Evolutionary conservation across 352 stramenopile species (phyloP), one percentile per base, ranked within the genome.

Genomic region (Pythium coloratum): DNA sequence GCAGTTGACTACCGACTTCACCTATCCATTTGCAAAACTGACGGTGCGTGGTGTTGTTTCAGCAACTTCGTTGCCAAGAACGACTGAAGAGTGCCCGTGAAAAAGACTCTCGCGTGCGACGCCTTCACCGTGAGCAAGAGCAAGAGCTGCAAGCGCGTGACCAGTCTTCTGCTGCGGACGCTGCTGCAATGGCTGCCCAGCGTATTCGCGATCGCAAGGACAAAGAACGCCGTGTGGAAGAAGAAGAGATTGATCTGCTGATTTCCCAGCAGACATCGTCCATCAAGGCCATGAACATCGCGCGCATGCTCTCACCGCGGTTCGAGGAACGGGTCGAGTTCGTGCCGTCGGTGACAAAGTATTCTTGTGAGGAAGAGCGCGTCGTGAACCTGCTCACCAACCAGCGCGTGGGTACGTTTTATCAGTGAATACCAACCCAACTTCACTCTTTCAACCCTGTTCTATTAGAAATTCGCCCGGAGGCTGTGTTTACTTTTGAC

Each of bases 281-380:
- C 1, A 81, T 94, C 36, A 81, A 87, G 47, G 83, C 85, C 1
- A 94, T 92, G 83, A 92, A 94, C 59, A 88, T 94, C 50, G 85
- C 81, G 7, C 77, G 85, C 8, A 89, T 91, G 85, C 62, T 93
- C 20, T 94, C 85, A 18, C 83, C 85, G 30, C 80, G 81, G 0
- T 92, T 91, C 50, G 71, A 85, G 59, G 81, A 94, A 71, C 70
- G 51, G 14, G 73, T 91, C n/a, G 47, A 67, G 28, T 92, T 88
- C 54, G 54, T 69, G 18, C 82, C 84, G 9, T 64, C 72, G 38
- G 73, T 94, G 10, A 53, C 69, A 10, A 80, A 76, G 55, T 74
- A 88, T 63, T 94, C 83, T 3, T 33, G 59, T 12, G 78, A 85
- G 40, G 82, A 94, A 16, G 76, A 82, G 50, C 81, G 86, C 7